phyloP scores from a whole-genome alignment of 176 grass and related monocot genomes.

The Rhynchospora breviuscula region DNA sequence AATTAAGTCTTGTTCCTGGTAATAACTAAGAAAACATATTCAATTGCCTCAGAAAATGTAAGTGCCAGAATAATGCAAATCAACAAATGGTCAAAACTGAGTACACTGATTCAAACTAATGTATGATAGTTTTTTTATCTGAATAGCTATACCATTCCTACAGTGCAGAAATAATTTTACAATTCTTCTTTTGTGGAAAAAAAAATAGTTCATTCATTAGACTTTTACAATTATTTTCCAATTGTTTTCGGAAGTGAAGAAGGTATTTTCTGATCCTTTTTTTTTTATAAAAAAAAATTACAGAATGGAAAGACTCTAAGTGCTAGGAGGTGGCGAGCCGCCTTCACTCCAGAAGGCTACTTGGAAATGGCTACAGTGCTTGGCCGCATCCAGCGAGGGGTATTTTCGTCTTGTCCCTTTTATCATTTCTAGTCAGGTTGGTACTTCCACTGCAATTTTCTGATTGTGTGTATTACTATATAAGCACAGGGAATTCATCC shows the following conservation, averaged over 20 bases:
- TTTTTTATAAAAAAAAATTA: slow-evolving; percentile 18
- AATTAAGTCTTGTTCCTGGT: not conserved
- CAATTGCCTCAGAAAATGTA: not conserved
- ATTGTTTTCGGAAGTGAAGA: not conserved
- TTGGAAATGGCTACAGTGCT: slow-evolving; percentile 93
- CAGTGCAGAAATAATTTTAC: not conserved
- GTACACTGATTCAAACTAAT: not conserved
- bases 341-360: slow-evolving; percentile 75
- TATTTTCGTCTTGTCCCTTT: slow-evolving; percentile 28
- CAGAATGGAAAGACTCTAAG: slow-evolving; percentile 97
- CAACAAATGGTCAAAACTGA: not conserved
- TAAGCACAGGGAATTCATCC: slow-evolving; percentile 87
- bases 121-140: not conserved
- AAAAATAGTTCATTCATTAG: not conserved
- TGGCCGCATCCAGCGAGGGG: slow-evolving; percentile 87
- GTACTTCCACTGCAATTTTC: slow-evolving; percentile 4
- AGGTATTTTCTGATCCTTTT: slow-evolving; percentile 18
- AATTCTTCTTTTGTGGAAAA: not conserved
- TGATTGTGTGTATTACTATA: slow-evolving; percentile 14
- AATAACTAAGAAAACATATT: not conserved
- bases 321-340: slow-evolving; percentile 82
- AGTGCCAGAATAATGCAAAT: not conserved
- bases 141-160: not conserved
- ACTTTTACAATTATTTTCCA: slow-evolving; percentile 2
- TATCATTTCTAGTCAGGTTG: not conserved